These are phyloP conservation scores for Talaromyces sp. DNA, from an alignment of 2,329 filamentous ascomycete species.

Conservation along the genomic window DNA sequence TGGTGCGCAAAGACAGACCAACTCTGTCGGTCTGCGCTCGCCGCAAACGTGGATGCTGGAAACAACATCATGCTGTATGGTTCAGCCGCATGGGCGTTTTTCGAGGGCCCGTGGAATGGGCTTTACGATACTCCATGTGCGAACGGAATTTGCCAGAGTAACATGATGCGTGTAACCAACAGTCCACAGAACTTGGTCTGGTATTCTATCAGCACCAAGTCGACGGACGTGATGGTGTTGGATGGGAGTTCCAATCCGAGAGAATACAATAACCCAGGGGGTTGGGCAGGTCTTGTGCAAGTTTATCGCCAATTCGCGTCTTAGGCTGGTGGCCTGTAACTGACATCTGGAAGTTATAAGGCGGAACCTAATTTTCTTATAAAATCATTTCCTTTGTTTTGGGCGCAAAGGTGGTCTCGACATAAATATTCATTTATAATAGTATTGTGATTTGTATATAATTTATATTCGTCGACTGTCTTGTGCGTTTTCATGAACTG, in stretches of 20 bases:
- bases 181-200: slow-evolving; percentile 20
- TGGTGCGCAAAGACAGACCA: slow-evolving; percentile 23
- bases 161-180: slow-evolving; percentile 27
- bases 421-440: not conserved
- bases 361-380: not conserved
- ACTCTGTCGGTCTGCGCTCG: slow-evolving; percentile 24
- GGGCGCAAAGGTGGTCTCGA: not conserved
- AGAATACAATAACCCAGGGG: slow-evolving; percentile 22
- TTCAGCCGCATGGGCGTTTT: slow-evolving; percentile 30
- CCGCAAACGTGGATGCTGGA: slow-evolving; percentile 26
- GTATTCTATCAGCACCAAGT: slow-evolving; percentile 27
- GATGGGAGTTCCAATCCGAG: slow-evolving; percentile 22
- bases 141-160: slow-evolving; percentile 23
- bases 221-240: slow-evolving; percentile 23
- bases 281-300: slow-evolving; percentile 27
- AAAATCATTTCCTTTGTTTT: not conserved
- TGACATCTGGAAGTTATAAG: not conserved
- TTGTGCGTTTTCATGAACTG: not conserved
- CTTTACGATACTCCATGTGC: slow-evolving; percentile 23
- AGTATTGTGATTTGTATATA: not conserved
- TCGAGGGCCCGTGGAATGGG: slow-evolving; percentile 17
- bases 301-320: slow-evolving; percentile 15
- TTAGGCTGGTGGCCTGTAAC: not conserved
- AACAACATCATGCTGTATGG: slow-evolving; percentile 26
- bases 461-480: not conserved